Evolutionary conservation across 2,329 filamentous ascomycete species (phyloP), one percentile per base, ranked within the genome.

Genomic region (Pseudogymnoascus sp.): DNA sequence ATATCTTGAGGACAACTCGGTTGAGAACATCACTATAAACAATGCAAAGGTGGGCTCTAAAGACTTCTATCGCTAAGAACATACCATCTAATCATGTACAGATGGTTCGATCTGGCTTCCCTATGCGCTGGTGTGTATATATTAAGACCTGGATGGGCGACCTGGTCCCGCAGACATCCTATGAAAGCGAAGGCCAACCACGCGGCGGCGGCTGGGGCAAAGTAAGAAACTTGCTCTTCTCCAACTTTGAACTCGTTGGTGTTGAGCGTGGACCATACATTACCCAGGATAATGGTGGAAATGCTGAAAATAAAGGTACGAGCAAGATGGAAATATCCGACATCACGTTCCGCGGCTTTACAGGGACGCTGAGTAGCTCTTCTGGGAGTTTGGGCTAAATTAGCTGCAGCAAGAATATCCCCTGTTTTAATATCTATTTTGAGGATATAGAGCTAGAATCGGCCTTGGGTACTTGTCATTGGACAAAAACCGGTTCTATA

Each of bases 131-230:
- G 65, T 72, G 73, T 12, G 80, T 79, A 0, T 83, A 83, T 67
- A 81, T 85, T 70, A 85, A 84, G 68, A 84, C 81, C 0, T 85
- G 80, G 79, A 75, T 82, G 3, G 82, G 82, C 3, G 77, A 73
- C 1, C 75, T 77, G 2, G 76, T 79, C 0, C 75, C 75, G 0
- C 79, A 83, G 66, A 69, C 70, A 16, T 71, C 68, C 5, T 84
- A 84, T 67, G 81, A 85, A 67, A 78, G 74, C 62, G 79, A 73
- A 6, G 77, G 75, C 18, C 70, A 76, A 37, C 80, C 81, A 3
- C 75, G 79, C 4, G 82, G 82, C 10, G 80, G 77, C 12, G 81
- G 82, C 16, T 83, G 81, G 79, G 82, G 83, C n/a, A 73, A 71
- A 3, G 77, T 84, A 3, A 71, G 74, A 12, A 82, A 83, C 67